Base-by-base conservation (phyloP, 129 eudicot genomes). In the Chrysanthemum makinoi region DNA sequence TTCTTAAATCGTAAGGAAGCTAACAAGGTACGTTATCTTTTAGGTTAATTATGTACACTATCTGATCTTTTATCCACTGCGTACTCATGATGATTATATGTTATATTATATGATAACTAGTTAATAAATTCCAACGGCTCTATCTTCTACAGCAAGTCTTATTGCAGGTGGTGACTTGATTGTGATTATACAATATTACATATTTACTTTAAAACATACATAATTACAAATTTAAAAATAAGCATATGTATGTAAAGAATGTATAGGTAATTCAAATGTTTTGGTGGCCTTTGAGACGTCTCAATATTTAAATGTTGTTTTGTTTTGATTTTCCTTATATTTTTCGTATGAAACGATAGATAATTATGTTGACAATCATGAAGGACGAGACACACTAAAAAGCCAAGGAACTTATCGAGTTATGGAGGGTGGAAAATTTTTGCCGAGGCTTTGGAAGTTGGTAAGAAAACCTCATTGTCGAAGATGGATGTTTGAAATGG, bases 401-500 rank as follows among this genome's bases (percentile, higher is more conserved):
- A 69, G 84, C 99, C 5, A 82, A 74, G 86, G 77, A 66, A 35
- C 62, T 95, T 48, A 63, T 87, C 60, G 88, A 90, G 76, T 65
- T 90, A 68, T 66, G 90, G 74, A 88, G 84, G 76, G 88, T 91
- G 86, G 86, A 73, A 78, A 69, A 96, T 78, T 10, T 95, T 95
- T 76, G 80, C 82, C 33, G 99, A 95, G 66, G 81, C 99, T 58
- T 95, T 95, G 79, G 96, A 88, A 79, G 89, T 88, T 63, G 24
- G 72, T 77, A 86, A 79, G 85, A 86, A 84, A 79, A 82, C 94
- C 30, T 68, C 68, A 26, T 74, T 95, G 59, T 97, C 99, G 19
- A 90, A 90, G 76, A 90, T 95, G 99, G 83, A 90, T 19, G 91
- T 95, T 52, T 95, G 99, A 97, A 97, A 95, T 71, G 99, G 99